These are phyloP conservation scores for Tolypocladium album DNA, from an alignment of 2,329 filamentous ascomycete genomes.

Conservation along the genomic window DNA sequence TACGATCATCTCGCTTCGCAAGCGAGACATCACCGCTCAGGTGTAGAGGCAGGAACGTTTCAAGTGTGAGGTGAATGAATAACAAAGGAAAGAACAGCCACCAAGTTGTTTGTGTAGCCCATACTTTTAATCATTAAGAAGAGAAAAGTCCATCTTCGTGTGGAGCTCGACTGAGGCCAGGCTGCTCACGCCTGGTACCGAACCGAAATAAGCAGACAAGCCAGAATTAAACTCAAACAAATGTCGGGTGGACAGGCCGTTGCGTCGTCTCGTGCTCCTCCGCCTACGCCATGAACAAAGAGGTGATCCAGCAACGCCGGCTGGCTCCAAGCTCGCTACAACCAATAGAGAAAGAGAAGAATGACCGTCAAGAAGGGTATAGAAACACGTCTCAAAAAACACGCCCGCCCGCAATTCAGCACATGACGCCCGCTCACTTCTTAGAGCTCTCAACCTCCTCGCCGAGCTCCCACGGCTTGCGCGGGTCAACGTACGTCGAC, in stretches of 20 bases:
- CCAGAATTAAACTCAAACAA: neutral
- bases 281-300: conserved; percentile 6
- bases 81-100: too few relatives aligned
- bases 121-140: neutral
- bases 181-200: neutral
- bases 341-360: conserved; percentile 2
- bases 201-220: neutral
- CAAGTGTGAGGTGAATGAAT: too few relatives aligned
- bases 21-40: too few relatives aligned
- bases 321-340: conserved; percentile 1
- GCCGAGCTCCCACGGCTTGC: conserved; percentile 40
- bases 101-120: neutral
- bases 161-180: neutral
- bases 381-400: conserved; percentile 4
- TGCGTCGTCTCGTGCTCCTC: conserved; percentile 3
- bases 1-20: too few relatives aligned
- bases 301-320: conserved; percentile 5
- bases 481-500: conserved; percentile 44
- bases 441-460: conserved; percentile 36
- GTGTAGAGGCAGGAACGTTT: too few relatives aligned
- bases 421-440: conserved; percentile 11
- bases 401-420: conserved; percentile 9
- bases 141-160: neutral
- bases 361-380: neutral
- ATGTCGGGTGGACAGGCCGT: neutral